These are phyloP conservation scores for Coemansia sp. DNA, from an alignment of 192 early-diverging fungal genomes.

Conservation along the genomic window DNA sequence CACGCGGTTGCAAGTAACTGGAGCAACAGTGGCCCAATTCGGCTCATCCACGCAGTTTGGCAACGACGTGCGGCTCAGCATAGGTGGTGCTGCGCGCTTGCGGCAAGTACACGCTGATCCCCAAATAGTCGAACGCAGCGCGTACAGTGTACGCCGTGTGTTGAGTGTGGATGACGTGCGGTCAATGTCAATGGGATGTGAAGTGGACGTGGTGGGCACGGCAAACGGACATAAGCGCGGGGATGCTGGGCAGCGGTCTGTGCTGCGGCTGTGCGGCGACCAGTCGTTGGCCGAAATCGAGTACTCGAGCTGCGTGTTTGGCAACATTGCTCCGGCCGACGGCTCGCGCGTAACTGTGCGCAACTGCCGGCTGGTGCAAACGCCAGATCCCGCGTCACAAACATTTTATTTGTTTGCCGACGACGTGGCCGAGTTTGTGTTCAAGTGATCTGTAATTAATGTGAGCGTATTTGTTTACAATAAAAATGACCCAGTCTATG, in stretches of 20 bases:
- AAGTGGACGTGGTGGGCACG: constrained; percentile 36
- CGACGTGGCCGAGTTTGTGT: too few species aligned
- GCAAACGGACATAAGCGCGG: constrained; percentile 4
- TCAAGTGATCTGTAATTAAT: too few species aligned
- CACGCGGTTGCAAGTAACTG: constrained; percentile 29
- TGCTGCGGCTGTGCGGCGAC: constrained; percentile 23
- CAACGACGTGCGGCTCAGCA: constrained; percentile 22
- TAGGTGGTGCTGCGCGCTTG: constrained; percentile 13
- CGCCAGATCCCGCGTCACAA: too few species aligned
- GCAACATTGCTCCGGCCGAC: constrained; percentile 10
- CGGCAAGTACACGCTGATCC: constrained; percentile 20
- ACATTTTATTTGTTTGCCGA: too few species aligned
- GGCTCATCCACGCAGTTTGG: not conserved
- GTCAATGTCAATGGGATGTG: constrained; percentile 15
- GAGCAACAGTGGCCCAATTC: constrained; percentile 12
- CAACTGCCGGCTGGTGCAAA: constrained; percentile 22
- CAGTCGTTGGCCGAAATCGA: constrained; percentile 17
- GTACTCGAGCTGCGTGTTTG: constrained; percentile 23
- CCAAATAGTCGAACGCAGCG: constrained; percentile 17
- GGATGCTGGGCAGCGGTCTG: constrained; percentile 7
- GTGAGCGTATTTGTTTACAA: not conserved
- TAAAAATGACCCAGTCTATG: constrained; percentile 2
- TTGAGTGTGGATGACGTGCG: constrained; percentile 39
- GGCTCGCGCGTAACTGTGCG: constrained; percentile 34
- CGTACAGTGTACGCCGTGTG: constrained; percentile 23